Conservation (phyloP, 176 grass and related monocot species). For the Oryza brachyantha region DNA sequence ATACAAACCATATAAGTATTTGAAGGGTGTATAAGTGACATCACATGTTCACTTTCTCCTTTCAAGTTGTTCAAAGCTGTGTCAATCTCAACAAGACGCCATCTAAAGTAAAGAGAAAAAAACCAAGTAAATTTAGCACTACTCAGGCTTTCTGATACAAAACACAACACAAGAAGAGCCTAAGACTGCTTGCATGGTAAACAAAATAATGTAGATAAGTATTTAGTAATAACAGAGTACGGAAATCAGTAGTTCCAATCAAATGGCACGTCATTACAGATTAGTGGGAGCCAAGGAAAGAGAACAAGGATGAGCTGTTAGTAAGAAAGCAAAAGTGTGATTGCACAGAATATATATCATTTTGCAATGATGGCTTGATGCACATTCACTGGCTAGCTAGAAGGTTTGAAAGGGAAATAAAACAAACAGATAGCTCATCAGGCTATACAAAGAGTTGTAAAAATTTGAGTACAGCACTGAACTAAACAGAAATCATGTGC, state of each 20-base stretch:
- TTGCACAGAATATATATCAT: background rate
- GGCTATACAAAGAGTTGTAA: background rate
- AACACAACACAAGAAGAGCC: background rate
- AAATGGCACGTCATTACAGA: background rate
- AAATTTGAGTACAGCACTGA: background rate
- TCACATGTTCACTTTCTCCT: slow-evolving; percentile 72
- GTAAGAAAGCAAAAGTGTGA: background rate
- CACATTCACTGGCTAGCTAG: background rate
- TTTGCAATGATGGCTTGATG: background rate
- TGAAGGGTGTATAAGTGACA: slow-evolving; percentile 89
- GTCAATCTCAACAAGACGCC: slow-evolving; percentile 90
- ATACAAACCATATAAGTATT: slow-evolving; percentile 84
- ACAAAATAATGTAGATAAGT: background rate
- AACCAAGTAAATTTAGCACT: background rate
- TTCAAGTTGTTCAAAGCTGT: slow-evolving; percentile 62
- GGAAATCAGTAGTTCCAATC: background rate
- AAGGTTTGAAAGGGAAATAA: slow-evolving; percentile 8
- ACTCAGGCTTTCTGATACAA: background rate
- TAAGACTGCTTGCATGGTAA: background rate
- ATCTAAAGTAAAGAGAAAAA: slow-evolving; percentile 51
- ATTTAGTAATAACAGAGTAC: background rate
- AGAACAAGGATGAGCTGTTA: background rate
- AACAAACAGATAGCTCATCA: slow-evolving; percentile 7
- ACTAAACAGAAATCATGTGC: background rate
- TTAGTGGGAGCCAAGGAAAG: background rate